phyloP scores from a whole-genome alignment of 768 basidiomycete species.

The Termitomyces sp. region DNA sequence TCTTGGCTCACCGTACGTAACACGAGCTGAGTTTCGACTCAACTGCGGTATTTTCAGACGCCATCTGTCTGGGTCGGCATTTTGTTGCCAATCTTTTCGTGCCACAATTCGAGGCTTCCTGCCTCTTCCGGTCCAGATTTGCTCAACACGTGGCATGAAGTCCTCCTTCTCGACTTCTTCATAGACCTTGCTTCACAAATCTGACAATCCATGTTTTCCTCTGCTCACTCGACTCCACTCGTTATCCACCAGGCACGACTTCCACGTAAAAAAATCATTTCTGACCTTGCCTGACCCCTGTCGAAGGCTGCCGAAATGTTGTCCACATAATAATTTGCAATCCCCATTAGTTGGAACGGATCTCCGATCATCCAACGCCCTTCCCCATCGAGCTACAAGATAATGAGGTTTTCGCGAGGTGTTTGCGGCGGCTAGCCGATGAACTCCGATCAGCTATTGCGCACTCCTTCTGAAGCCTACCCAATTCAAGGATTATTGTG shows the following conservation, averaged over 20 bases:
- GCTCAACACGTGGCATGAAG: slow-evolving; percentile 9
- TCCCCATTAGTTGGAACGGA: slow-evolving; percentile 12
- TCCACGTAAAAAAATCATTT: slow-evolving; percentile 9
- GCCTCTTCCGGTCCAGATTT: slow-evolving; percentile 13
- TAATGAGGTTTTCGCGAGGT: slow-evolving; percentile 5
- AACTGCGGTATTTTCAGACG: slow-evolving; percentile 4
- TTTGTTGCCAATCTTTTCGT: slow-evolving; percentile 12
- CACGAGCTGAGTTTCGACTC: slow-evolving; percentile 24
- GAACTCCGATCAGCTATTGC: slow-evolving; percentile 14
- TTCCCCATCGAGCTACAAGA: slow-evolving; percentile 6
- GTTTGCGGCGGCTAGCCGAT: slow-evolving; percentile 10
- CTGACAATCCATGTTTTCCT: background rate
- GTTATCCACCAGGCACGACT: slow-evolving; percentile 5
- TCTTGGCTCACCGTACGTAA: slow-evolving; percentile 31
- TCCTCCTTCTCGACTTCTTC: slow-evolving; percentile 5
- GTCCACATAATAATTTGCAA: slow-evolving; percentile 6
- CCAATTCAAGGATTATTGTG: slow-evolving; percentile 7
- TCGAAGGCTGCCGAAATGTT: slow-evolving; percentile 6
- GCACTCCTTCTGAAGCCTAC: background rate
- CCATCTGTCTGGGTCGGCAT: slow-evolving; percentile 18
- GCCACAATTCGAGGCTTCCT: slow-evolving; percentile 8
- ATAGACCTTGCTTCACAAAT: background rate
- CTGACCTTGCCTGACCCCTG: slow-evolving; percentile 6
- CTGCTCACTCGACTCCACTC: background rate
- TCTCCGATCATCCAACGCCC: slow-evolving; percentile 9